Evolutionary conservation across 805 yeast species (phyloP).

Genomic region (Lipomyces kockii): DNA sequence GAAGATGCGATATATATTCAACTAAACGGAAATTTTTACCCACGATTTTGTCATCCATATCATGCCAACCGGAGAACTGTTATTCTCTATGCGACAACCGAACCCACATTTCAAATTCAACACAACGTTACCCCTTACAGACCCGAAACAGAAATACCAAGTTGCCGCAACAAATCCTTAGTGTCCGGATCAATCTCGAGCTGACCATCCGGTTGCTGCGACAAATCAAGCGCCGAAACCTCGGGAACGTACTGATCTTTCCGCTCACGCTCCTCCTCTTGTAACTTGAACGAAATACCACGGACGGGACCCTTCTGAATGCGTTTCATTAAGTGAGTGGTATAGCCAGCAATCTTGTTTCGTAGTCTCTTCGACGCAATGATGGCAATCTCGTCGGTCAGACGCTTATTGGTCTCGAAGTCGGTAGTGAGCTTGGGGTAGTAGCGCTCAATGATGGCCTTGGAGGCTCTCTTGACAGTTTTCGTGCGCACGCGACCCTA

Average conservation of each 20-base stretch:
- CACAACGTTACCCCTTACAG: not conserved
- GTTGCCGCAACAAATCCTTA: constrained; percentile 88
- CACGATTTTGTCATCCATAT: not conserved
- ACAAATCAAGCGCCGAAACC: constrained; percentile 98
- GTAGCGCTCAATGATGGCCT: constrained; percentile 98
- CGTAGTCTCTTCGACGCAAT: constrained; percentile 99
- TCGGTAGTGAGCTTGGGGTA: constrained; percentile 99
- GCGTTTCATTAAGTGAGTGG: constrained; percentile 99
- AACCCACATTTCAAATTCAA: not conserved
- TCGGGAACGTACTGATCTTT: constrained; percentile 99
- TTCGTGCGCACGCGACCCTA: constrained; percentile 99
- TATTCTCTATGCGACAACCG: not conserved
- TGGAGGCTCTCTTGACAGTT: constrained; percentile 99
- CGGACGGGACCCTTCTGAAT: constrained; percentile 99
- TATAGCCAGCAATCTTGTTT: constrained; percentile 99
- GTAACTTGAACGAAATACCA: constrained; percentile 99
- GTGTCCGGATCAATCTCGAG: constrained; percentile 97
- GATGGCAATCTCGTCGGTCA: constrained; percentile 96
- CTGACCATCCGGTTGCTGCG: constrained; percentile 86
- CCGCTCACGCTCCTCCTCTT: constrained; percentile 99
- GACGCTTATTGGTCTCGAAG: constrained; percentile 99
- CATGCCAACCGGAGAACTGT: not conserved
- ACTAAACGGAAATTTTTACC: not conserved
- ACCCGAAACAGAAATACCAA: constrained; percentile 54
- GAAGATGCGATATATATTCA: not conserved